Percentiles rank a stretch among this genome's conserved stretches.
phyloP scores from a whole-genome alignment of 805 yeast genomes.

The Ogataea haglerorum region DNA sequence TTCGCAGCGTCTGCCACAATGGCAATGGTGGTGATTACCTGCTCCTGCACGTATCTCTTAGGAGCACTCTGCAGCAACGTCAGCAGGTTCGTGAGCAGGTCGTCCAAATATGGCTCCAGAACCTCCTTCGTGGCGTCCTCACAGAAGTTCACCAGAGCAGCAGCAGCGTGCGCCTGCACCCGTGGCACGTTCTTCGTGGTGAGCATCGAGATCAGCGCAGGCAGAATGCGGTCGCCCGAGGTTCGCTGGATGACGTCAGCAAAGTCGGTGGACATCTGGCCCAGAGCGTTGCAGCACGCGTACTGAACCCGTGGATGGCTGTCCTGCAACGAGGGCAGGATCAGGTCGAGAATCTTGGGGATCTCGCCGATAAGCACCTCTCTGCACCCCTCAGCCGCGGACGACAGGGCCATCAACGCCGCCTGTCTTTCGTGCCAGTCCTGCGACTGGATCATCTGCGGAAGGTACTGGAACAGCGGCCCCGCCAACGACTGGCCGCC shows the following conservation, averaged over 20 bases:
- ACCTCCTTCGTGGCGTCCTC: constrained; percentile 87
- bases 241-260: constrained; percentile 84
- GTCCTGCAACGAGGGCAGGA: constrained; percentile 81
- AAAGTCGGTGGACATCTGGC: constrained; percentile 96
- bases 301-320: constrained; percentile 93
- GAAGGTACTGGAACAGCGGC: constrained; percentile 82
- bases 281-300: constrained; percentile 95
- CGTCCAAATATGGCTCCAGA: constrained; percentile 90
- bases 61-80: constrained; percentile 72
- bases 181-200: constrained; percentile 74
- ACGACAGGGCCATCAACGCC: constrained; percentile 92
- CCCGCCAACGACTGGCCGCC: constrained; percentile 82
- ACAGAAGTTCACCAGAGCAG: constrained; percentile 92
- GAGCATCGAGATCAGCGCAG: constrained; percentile 82
- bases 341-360: constrained; percentile 76
- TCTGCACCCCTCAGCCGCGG: constrained; percentile 96
- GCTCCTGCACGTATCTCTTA: constrained; percentile 93
- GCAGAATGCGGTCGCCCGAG: constrained; percentile 74
- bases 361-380: constrained; percentile 82
- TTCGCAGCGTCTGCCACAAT: constrained; percentile 97
- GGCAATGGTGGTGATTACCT: constrained; percentile 93
- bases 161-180: constrained; percentile 98
- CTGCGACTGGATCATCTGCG: constrained; percentile 70
- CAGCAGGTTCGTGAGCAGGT: constrained; percentile 67
- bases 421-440: constrained; percentile 97